A percentile compares a stretch with the other conserved stretches of the same genome.
These are phyloP conservation scores for Vigna angularis DNA, from an alignment of 306 rosid species.

Conservation along the genomic window DNA sequence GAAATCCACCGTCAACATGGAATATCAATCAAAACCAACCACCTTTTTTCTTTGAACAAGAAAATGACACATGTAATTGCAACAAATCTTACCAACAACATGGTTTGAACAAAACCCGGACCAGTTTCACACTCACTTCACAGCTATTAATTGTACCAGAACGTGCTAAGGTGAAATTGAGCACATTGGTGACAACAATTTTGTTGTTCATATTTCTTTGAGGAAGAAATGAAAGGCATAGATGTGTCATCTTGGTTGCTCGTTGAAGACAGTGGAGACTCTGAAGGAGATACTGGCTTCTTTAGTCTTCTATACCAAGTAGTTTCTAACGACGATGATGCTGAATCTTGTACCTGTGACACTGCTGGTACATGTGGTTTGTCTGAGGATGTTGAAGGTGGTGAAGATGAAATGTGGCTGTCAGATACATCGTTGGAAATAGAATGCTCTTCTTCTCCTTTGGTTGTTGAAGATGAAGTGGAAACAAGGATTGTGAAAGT, in stretches of 20 bases:
- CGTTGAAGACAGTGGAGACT: conserved; percentile 61
- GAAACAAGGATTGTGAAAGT: conserved; percentile 39
- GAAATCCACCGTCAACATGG: conserved; percentile 47
- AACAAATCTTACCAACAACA: conserved; percentile 37
- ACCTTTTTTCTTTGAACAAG: conserved; percentile 40
- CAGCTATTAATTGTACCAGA: conserved; percentile 6
- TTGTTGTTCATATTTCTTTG: not conserved
- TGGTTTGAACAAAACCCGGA: conserved; percentile 38
- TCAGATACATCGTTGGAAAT: conserved; percentile 31
- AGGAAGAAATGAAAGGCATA: conserved; percentile 44
- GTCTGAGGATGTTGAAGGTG: conserved; percentile 29
- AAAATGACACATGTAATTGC: conserved; percentile 40
- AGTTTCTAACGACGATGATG: conserved; percentile 47
- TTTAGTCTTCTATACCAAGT: conserved; percentile 22
- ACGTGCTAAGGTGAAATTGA: not conserved
- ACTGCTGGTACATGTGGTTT: conserved; percentile 10
- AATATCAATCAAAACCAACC: conserved; percentile 56
- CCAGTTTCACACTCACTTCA: not conserved
- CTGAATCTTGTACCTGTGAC: conserved; percentile 57
- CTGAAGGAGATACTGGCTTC: conserved; percentile 54
- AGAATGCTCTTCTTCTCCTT: conserved; percentile 35
- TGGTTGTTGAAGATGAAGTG: conserved; percentile 43
- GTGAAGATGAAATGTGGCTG: conserved; percentile 39
- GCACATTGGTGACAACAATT: not conserved
- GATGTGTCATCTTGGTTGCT: conserved; percentile 54